Evolutionary conservation across 2,329 filamentous ascomycete genomes (phyloP).

Genomic region (Fusarium ramigenum): DNA sequence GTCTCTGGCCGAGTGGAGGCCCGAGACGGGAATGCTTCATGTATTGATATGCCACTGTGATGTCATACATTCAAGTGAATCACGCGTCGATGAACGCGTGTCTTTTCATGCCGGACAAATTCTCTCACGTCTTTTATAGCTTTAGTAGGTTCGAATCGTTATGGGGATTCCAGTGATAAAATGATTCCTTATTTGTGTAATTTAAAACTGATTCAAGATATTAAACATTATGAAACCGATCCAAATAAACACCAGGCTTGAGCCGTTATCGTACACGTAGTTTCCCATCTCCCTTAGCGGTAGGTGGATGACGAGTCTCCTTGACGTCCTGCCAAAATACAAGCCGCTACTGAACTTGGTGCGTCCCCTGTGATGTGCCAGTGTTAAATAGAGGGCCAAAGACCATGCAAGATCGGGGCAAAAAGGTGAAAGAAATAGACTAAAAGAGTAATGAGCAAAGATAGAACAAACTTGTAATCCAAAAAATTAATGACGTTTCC

Average conservation of each 20-base stretch:
- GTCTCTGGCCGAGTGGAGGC: too few relatives aligned
- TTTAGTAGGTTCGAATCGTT: accelerated
- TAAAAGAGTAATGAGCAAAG: neutral
- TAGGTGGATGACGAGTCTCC: accelerated
- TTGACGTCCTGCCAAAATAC: too few relatives aligned
- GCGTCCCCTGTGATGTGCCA: too few relatives aligned
- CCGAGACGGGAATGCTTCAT: too few relatives aligned
- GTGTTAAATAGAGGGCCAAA: neutral
- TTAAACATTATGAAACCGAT: neutral
- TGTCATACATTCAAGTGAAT: neutral
- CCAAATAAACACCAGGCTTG: neutral
- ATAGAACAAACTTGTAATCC: accelerated
- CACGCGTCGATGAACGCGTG: too few relatives aligned
- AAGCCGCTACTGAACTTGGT: neutral
- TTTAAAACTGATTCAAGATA: too few relatives aligned
- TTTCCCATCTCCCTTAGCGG: neutral
- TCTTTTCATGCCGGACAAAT: too few relatives aligned
- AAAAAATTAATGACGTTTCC: accelerated
- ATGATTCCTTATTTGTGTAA: neutral
- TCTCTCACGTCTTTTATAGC: accelerated
- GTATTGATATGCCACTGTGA: neutral
- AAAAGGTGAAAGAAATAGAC: accelerated
- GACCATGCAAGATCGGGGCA: too few relatives aligned
- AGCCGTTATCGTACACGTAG: too few relatives aligned
- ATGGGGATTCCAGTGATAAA: neutral